A percentile compares a stretch with the other conserved stretches of the same genome.
These are phyloP conservation scores for Pseudogymnoascus sp. DNA, from an alignment of 2,329 filamentous ascomycete species.

Conservation along the genomic window DNA sequence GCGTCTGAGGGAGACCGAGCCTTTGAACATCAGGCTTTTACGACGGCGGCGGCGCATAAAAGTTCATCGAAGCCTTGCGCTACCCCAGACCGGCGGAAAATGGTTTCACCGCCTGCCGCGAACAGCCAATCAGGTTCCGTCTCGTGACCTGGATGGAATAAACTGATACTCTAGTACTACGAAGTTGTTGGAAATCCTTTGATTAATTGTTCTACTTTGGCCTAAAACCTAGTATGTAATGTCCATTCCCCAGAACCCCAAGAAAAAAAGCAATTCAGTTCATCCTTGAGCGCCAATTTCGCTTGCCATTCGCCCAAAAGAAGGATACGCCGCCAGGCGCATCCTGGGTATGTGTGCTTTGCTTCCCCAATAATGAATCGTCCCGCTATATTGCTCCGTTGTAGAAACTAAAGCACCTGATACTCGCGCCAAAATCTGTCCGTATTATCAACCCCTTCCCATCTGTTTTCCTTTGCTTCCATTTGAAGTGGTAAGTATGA, in stretches of 20 bases:
- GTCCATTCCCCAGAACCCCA: not conserved
- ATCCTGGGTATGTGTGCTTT: not conserved
- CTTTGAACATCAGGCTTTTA: constrained; percentile 9
- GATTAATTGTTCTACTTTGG: not conserved
- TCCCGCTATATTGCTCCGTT: not conserved
- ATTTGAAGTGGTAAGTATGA: not conserved
- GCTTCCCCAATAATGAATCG: not conserved
- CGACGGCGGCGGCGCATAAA: constrained; percentile 7
- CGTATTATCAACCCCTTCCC: not conserved
- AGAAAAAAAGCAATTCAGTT: not conserved
- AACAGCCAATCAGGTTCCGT: not conserved
- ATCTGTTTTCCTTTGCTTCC: not conserved
- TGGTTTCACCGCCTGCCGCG: not conserved
- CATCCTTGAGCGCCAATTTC: constrained; percentile 1
- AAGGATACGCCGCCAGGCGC: not conserved
- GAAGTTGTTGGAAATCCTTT: not conserved
- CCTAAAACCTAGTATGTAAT: constrained; percentile 4
- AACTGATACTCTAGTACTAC: not conserved
- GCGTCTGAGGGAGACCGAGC: not conserved
- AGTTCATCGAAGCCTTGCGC: constrained; percentile 9
- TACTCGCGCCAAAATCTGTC: not conserved
- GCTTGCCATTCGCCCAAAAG: constrained; percentile 6
- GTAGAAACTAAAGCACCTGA: not conserved
- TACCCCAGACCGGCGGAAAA: constrained; percentile 3
- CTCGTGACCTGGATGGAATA: not conserved